phyloP scores from a whole-genome alignment of 345 rosid genomes.

The Salix viminalis region DNA sequence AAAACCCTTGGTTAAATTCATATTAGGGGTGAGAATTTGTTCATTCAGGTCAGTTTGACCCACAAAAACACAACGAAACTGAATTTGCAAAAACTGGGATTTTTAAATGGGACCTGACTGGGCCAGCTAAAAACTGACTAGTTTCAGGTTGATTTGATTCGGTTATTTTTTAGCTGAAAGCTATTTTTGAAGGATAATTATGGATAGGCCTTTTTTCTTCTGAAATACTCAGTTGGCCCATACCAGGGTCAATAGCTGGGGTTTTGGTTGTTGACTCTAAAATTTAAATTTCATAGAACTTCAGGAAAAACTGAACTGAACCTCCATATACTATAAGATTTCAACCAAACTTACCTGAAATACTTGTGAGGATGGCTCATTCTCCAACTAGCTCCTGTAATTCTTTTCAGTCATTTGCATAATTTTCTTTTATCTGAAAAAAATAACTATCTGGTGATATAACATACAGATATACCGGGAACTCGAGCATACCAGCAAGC shows the following conservation, averaged over 20 bases:
- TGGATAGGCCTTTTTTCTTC: neutral
- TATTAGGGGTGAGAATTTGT: neutral
- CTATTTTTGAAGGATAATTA: neutral
- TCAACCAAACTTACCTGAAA: neutral
- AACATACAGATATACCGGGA: conserved; percentile 81
- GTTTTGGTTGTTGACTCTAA: neutral
- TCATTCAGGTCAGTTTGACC: neutral
- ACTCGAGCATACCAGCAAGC: conserved; percentile 58
- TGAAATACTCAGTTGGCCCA: neutral
- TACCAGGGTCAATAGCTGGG: neutral
- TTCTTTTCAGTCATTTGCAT: neutral
- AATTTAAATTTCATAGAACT: neutral
- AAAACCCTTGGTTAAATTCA: neutral
- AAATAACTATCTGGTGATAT: conserved; percentile 1
- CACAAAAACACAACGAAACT: neutral
- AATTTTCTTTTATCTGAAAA: neutral
- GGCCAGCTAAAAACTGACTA: neutral
- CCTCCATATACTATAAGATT: neutral
- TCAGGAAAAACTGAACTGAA: neutral
- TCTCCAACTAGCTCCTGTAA: neutral
- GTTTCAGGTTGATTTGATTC: neutral
- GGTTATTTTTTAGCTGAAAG: neutral
- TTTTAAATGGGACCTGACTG: neutral
- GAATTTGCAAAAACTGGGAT: neutral
- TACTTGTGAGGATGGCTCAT: neutral